These are phyloP conservation scores for Pythium phragmiticola DNA, from an alignment of 352 stramenopile species.

Conservation along the genomic window DNA sequence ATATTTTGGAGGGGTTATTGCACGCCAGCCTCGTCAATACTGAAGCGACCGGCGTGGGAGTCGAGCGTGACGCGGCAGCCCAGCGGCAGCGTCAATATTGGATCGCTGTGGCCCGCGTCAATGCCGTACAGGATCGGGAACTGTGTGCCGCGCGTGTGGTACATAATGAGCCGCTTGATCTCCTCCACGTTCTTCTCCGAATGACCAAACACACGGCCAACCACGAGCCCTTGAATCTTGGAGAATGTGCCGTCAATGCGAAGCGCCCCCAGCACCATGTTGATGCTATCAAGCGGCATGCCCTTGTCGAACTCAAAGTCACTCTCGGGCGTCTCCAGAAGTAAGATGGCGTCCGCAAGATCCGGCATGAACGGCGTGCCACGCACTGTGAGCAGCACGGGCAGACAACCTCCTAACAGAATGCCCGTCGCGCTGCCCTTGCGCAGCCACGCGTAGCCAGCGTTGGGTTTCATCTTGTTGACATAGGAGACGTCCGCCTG, in stretches of 20 bases:
- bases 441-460: conserved; percentile 45
- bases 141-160: conserved; percentile 44
- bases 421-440: conserved; percentile 28
- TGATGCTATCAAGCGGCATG: conserved; percentile 49
- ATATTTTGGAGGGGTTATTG: not conserved
- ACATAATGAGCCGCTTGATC: conserved; percentile 43
- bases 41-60: not conserved
- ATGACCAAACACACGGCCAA: conserved; percentile 49
- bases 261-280: conserved; percentile 46
- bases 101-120: conserved; percentile 57
- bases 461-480: conserved; percentile 46
- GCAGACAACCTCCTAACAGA: conserved; percentile 57
- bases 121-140: conserved; percentile 64
- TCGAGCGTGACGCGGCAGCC: conserved; percentile 25
- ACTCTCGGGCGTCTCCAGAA: conserved; percentile 55
- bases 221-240: conserved; percentile 46
- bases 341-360: conserved; percentile 38
- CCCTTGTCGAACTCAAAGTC: conserved; percentile 41
- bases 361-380: conserved; percentile 46
- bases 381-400: conserved; percentile 49
- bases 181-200: conserved; percentile 36
- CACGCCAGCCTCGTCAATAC: not conserved
- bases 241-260: conserved; percentile 46
- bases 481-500: conserved; percentile 34
- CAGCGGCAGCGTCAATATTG: conserved; percentile 46